phyloP scores from a whole-genome alignment of 768 basidiomycete species.

The Lanmaoa rubissima region DNA sequence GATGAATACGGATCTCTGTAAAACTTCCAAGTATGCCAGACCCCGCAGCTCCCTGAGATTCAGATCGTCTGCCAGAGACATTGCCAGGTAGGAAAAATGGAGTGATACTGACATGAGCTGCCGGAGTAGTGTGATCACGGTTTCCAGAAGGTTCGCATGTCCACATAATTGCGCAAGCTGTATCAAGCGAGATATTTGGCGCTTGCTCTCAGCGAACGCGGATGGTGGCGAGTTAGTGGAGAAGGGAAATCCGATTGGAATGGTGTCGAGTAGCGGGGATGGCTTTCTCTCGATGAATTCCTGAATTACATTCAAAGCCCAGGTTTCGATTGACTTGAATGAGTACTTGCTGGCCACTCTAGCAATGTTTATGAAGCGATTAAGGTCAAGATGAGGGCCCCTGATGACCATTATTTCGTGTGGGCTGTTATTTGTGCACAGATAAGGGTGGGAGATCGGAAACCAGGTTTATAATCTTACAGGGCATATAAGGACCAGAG shows the following conservation, averaged over 20 bases:
- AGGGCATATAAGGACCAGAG: conserved; percentile 76
- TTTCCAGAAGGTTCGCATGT: conserved; percentile 57
- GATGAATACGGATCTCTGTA: conserved; percentile 52
- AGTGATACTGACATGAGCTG: conserved; percentile 62
- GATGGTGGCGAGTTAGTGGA: conserved; percentile 29
- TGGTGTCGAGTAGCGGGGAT: conserved; percentile 47
- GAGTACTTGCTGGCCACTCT: conserved; percentile 70
- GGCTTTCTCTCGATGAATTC: conserved; percentile 61
- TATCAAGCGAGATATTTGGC: conserved; percentile 57
- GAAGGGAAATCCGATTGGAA: conserved; percentile 33
- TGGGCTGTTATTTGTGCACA: conserved; percentile 42
- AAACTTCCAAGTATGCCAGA: conserved; percentile 69
- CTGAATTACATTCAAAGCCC: conserved; percentile 73
- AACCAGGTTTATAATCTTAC: conserved; percentile 39
- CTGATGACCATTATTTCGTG: conserved; percentile 54
- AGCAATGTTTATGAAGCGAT: conserved; percentile 58
- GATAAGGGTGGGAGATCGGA: not conserved
- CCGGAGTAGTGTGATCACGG: conserved; percentile 57
- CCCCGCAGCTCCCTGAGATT: conserved; percentile 58
- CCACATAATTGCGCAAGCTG: conserved; percentile 66
- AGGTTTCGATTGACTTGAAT: conserved; percentile 71
- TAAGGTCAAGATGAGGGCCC: conserved; percentile 49
- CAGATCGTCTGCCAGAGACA: conserved; percentile 72
- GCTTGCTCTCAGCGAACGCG: conserved; percentile 40
- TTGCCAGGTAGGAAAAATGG: conserved; percentile 69